Evolutionary conservation across 306 rosid species (phyloP).

Genomic region (Rosa chinensis): DNA sequence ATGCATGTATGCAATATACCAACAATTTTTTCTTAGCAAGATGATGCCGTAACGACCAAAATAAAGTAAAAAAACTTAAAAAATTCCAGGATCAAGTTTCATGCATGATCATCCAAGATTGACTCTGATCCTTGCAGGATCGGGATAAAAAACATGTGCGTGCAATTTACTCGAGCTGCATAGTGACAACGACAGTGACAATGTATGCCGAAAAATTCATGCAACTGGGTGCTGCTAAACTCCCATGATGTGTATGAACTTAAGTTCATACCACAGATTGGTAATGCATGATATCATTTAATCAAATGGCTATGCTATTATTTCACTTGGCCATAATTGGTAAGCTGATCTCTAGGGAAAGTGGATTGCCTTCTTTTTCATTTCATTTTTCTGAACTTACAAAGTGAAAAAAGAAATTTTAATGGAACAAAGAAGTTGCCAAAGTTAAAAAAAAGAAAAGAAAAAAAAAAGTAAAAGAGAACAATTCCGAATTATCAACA

Average conservation of each 20-base stretch:
- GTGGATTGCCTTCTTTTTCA: neutral
- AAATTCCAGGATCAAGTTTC: neutral
- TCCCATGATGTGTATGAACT: neutral
- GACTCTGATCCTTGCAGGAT: neutral
- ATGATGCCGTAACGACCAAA: neutral
- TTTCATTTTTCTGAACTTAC: neutral
- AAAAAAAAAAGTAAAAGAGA: neutral
- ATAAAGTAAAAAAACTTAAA: neutral
- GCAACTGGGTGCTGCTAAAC: neutral
- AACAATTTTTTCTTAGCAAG: neutral
- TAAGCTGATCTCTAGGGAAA: neutral
- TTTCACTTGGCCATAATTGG: slow-evolving; percentile 18
- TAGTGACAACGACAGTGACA: slow-evolving; percentile 7
- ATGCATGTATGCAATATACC: neutral
- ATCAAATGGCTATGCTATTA: neutral
- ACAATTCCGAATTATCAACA: neutral
- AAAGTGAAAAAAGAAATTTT: neutral
- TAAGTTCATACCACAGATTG: slow-evolving; percentile 1
- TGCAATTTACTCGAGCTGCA: neutral
- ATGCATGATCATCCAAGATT: neutral
- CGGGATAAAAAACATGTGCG: neutral
- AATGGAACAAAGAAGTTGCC: slow-evolving; percentile 4
- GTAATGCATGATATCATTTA: slow-evolving; percentile 7
- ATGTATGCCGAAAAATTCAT: neutral
- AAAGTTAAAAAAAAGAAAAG: neutral